Evolutionary conservation across 2,329 filamentous ascomycete genomes (phyloP).

Genomic region (Monosporascus sp.): DNA sequence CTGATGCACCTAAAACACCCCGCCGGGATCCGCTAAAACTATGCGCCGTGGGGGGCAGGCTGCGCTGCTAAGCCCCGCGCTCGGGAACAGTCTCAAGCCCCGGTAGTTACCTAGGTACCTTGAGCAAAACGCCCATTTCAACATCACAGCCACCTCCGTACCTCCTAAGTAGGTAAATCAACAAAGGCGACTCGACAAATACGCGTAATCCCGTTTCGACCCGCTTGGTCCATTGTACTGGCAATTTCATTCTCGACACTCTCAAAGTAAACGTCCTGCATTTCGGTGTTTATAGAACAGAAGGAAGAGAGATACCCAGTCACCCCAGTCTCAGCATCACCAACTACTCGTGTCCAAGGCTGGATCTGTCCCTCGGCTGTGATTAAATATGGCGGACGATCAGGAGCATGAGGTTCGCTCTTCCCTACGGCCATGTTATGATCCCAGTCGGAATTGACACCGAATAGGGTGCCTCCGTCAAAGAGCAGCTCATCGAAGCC

Average conservation of each 20-base stretch:
- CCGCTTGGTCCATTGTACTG: background rate
- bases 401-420: constrained; percentile 28
- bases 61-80: too few relatives aligned
- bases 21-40: constrained; percentile 18
- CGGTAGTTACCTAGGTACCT: too few relatives aligned
- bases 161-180: background rate
- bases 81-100: too few relatives aligned
- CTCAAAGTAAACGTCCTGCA: background rate
- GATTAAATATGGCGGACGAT: constrained; percentile 23
- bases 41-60: constrained; percentile 3
- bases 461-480: constrained; percentile 71
- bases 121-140: too few relatives aligned
- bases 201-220: background rate
- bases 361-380: constrained; percentile 9
- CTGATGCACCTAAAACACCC: constrained; percentile 6
- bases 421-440: background rate
- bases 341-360: background rate
- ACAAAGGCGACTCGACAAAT: background rate
- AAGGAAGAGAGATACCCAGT: too few relatives aligned
- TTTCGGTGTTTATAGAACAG: too few relatives aligned
- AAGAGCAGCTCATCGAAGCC: constrained; percentile 86
- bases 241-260: background rate
- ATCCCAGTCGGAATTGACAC: constrained; percentile 1
- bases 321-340: background rate
- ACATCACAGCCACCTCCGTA: background rate